Percentiles rank a stretch among this genome's conserved stretches.
These are phyloP conservation scores for Leishmania aethiopica DNA, from an alignment of 208 protist species.

Conservation along the genomic window DNA sequence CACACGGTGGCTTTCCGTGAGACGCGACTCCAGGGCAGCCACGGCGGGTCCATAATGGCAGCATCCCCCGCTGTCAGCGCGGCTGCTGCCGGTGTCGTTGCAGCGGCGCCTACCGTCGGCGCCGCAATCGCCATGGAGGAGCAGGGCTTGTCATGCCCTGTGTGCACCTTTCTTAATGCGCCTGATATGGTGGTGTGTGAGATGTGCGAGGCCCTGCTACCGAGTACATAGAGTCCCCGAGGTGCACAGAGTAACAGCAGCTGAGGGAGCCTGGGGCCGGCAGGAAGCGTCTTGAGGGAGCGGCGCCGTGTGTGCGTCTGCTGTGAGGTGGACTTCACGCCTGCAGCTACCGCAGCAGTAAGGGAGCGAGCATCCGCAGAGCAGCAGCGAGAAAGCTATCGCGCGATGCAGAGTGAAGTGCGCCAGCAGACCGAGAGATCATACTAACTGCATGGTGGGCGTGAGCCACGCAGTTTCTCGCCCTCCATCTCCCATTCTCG, in stretches of 20 bases:
- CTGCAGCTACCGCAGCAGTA: not conserved
- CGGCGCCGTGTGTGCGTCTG: not conserved
- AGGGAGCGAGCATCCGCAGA: not conserved
- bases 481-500: no score
- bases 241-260: not conserved
- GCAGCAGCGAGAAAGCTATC: not conserved
- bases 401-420: not conserved
- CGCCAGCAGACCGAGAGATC: not conserved
- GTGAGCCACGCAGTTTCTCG: not conserved
- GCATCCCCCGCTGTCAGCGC: constrained; percentile 2
- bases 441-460: not conserved
- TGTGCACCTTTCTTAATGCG: constrained; percentile 84
- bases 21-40: constrained; percentile 42
- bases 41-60: not conserved
- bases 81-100: not conserved
- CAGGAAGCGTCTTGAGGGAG: not conserved
- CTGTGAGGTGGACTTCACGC: not conserved
- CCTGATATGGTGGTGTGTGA: constrained; percentile 66
- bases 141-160: constrained; percentile 44
- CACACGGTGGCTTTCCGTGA: constrained; percentile 38
- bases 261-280: not conserved
- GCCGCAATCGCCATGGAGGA: constrained; percentile 6
- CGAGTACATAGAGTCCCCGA: not conserved
- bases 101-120: not conserved
- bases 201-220: constrained; percentile 82